Evolutionary conservation across 257 asterid genomes (phyloP).

Genomic region (Haberlea rhodopensis): DNA sequence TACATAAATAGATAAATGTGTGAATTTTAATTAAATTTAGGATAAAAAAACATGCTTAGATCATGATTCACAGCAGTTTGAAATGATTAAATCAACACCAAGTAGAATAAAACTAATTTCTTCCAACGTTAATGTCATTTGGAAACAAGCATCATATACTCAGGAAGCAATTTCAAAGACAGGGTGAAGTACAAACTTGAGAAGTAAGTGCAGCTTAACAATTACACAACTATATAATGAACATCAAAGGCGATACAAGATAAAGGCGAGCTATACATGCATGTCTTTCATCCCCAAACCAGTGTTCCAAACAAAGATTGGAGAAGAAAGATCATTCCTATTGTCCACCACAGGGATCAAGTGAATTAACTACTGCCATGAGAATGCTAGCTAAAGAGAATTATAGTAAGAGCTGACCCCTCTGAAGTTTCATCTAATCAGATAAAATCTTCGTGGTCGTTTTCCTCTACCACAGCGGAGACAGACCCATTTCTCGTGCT

Average conservation of each 20-base stretch:
- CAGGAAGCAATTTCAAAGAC: too few relatives aligned
- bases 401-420: slow-evolving; percentile 6
- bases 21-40: too few relatives aligned
- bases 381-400: neutral
- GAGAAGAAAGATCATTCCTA: slow-evolving; percentile 12
- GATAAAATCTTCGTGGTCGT: slow-evolving; percentile 42
- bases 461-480: slow-evolving; percentile 38
- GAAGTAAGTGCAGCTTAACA: too few relatives aligned
- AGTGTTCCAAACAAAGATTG: slow-evolving; percentile 18
- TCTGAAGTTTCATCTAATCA: slow-evolving; percentile 34
- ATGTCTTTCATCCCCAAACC: slow-evolving; percentile 18
- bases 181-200: too few relatives aligned
- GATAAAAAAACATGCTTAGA: too few relatives aligned
- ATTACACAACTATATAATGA: too few relatives aligned
- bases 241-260: slow-evolving; percentile 31
- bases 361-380: neutral
- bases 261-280: slow-evolving; percentile 32
- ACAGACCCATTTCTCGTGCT: slow-evolving; percentile 29
- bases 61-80: too few relatives aligned
- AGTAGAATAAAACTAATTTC: too few relatives aligned
- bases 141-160: too few relatives aligned
- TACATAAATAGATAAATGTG: too few relatives aligned
- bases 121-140: too few relatives aligned
- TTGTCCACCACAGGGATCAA: slow-evolving; percentile 1
- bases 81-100: too few relatives aligned